Evolutionary conservation across 2,329 filamentous ascomycete species (phyloP).

Genomic region (Sarocladium kiliense): DNA sequence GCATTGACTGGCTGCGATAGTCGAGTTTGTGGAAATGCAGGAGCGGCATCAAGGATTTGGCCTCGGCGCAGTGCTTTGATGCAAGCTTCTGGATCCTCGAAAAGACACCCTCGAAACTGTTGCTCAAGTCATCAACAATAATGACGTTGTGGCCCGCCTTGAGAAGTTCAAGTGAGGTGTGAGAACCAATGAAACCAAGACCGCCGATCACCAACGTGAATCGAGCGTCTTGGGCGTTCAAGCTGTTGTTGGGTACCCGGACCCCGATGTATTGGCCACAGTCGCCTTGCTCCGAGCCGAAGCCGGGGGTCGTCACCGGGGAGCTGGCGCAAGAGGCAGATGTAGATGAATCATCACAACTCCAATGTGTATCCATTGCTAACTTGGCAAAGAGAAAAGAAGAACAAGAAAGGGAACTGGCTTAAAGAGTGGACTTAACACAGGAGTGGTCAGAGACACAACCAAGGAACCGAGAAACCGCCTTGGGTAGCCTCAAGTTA

Average conservation of each 20-base stretch:
- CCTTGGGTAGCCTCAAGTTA: background rate
- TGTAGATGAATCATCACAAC: slow-evolving; percentile 12
- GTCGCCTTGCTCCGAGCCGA: slow-evolving; percentile 15
- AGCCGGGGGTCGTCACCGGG: slow-evolving; percentile 14
- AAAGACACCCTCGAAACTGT: slow-evolving; percentile 31
- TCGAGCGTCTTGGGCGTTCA: slow-evolving; percentile 1
- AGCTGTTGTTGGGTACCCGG: background rate
- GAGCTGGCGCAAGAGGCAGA: slow-evolving; percentile 14
- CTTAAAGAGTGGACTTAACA: background rate
- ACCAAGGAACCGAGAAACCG: background rate
- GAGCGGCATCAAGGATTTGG: slow-evolving; percentile 16
- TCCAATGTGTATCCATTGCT: slow-evolving; percentile 14
- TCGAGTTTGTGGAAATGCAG: slow-evolving; percentile 33
- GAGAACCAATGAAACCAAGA: slow-evolving; percentile 51
- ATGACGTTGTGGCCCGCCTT: slow-evolving; percentile 50
- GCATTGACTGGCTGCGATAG: slow-evolving; percentile 31
- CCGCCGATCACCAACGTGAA: slow-evolving; percentile 47
- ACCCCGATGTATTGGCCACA: slow-evolving; percentile 1
- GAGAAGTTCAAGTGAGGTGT: slow-evolving; percentile 48
- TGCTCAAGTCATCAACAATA: slow-evolving; percentile 39
- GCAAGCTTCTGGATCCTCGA: slow-evolving; percentile 22
- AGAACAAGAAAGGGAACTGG: background rate
- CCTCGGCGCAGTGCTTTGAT: slow-evolving; percentile 19
- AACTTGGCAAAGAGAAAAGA: background rate
- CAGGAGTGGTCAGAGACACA: background rate